phyloP scores from a whole-genome alignment of 331 rosid genomes.

The Prunus yedoensis region DNA sequence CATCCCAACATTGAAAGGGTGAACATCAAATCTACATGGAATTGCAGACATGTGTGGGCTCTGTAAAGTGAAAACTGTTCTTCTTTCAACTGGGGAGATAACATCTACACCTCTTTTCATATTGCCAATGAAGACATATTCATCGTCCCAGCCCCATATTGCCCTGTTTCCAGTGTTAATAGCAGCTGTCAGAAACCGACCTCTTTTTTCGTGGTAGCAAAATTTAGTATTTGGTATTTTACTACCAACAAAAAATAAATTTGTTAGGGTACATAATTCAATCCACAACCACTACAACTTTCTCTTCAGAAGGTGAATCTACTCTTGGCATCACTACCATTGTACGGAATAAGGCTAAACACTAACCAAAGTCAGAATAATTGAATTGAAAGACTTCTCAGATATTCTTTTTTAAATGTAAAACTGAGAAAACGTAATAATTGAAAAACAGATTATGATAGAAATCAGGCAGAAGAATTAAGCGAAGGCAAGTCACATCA shows the following conservation, averaged over 20 bases:
- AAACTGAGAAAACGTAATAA: no score
- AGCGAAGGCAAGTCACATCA: neutral
- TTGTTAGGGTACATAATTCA: neutral
- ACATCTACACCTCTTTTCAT: constrained; percentile 83
- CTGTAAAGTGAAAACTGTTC: constrained; percentile 43
- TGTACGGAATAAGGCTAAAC: no score
- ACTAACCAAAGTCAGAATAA: no score
- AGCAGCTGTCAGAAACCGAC: neutral
- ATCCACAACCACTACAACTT: no score
- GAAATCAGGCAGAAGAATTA: constrained; percentile 10
- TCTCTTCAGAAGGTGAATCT: no score
- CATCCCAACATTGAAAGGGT: constrained; percentile 64
- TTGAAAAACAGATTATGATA: no score
- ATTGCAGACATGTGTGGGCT: constrained; percentile 74
- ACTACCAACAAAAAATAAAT: neutral
- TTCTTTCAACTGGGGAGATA: constrained; percentile 47
- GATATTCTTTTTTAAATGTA: no score
- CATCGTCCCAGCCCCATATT: constrained; percentile 95
- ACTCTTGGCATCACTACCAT: no score
- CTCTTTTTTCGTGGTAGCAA: neutral
- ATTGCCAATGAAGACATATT: constrained; percentile 72
- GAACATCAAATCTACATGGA: constrained; percentile 75
- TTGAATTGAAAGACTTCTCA: no score
- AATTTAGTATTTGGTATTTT: neutral
- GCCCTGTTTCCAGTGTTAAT: constrained; percentile 50